Evolutionary conservation across 1,284 basidiomycete genomes (phyloP).

Genomic region (Cutaneotrichosporon spelunceum): DNA sequence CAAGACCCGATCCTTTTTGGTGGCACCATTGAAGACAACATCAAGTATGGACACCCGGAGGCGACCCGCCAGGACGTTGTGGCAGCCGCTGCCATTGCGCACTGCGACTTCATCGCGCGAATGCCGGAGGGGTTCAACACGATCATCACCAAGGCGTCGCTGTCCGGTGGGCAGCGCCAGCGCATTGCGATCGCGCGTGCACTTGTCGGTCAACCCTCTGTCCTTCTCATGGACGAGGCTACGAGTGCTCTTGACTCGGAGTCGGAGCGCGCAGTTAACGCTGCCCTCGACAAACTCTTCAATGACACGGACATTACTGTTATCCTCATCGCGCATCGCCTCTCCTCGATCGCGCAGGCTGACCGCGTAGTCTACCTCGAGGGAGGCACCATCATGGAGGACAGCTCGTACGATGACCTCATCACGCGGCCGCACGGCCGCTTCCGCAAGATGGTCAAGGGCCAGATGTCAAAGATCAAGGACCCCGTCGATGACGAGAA

Average conservation of each 20-base stretch:
- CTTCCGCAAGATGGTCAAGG: slow-evolving; percentile 50
- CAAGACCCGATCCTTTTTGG: slow-evolving; percentile 73
- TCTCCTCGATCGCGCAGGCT: slow-evolving; percentile 55
- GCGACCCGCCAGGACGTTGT: slow-evolving; percentile 42
- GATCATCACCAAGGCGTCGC: slow-evolving; percentile 47
- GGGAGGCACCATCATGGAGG: slow-evolving; percentile 53
- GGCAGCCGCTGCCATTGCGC: slow-evolving; percentile 41
- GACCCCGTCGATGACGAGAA: slow-evolving; percentile 30
- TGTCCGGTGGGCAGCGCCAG: slow-evolving; percentile 55
- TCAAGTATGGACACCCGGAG: slow-evolving; percentile 55
- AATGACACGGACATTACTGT: slow-evolving; percentile 54
- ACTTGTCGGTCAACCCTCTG: slow-evolving; percentile 53
- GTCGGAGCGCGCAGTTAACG: slow-evolving; percentile 49
- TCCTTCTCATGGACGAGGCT: slow-evolving; percentile 53
- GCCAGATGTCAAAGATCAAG: slow-evolving; percentile 46
- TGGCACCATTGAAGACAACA: slow-evolving; percentile 72
- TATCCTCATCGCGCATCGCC: slow-evolving; percentile 55
- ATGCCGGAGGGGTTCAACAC: slow-evolving; percentile 49
- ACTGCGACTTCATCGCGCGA: slow-evolving; percentile 49
- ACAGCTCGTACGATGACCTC: slow-evolving; percentile 53
- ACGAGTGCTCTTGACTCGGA: slow-evolving; percentile 46
- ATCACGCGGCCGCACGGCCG: slow-evolving; percentile 41
- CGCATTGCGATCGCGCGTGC: slow-evolving; percentile 56
- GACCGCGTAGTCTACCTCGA: slow-evolving; percentile 54
- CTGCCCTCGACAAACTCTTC: slow-evolving; percentile 53